These are phyloP conservation scores for Penicillium frequentans DNA, from an alignment of 2,329 filamentous ascomycete genomes.

Conservation along the genomic window DNA sequence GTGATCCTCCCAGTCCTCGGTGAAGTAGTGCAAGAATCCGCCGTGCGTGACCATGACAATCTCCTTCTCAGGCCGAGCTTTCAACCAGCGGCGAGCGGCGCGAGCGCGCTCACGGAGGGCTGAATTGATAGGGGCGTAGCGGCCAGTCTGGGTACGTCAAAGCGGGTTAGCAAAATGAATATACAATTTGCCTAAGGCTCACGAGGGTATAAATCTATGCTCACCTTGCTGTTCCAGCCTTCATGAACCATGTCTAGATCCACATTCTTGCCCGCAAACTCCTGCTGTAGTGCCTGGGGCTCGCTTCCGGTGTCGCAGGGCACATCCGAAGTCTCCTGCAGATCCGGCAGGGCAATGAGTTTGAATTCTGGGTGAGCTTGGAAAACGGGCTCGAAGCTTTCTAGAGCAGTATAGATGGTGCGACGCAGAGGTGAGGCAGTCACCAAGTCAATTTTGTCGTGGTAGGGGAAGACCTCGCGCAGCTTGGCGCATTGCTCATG, in stretches of 20 bases:
- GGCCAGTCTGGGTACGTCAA: slow-evolving; percentile 31
- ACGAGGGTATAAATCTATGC: background rate
- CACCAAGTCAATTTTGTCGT: slow-evolving; percentile 66
- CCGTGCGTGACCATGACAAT: slow-evolving; percentile 80
- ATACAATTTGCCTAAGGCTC: background rate
- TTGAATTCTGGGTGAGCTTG: slow-evolving; percentile 46
- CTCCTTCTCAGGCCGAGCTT: slow-evolving; percentile 58
- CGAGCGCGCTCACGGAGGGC: slow-evolving; percentile 63
- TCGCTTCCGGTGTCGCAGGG: slow-evolving; percentile 75
- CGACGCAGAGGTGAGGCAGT: slow-evolving; percentile 78
- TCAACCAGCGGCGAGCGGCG: slow-evolving; percentile 61
- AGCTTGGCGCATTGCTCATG: slow-evolving; percentile 71
- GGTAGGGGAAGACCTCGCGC: slow-evolving; percentile 62
- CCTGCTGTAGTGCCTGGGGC: slow-evolving; percentile 53
- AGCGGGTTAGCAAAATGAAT: background rate
- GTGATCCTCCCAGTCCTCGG: slow-evolving; percentile 72
- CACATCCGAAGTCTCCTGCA: slow-evolving; percentile 74
- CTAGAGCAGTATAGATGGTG: slow-evolving; percentile 75
- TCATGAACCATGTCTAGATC: slow-evolving; percentile 63
- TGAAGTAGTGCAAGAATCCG: slow-evolving; percentile 80
- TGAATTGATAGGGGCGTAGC: slow-evolving; percentile 46
- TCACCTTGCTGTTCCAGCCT: slow-evolving; percentile 71
- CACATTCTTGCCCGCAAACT: slow-evolving; percentile 62
- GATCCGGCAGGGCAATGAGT: slow-evolving; percentile 68
- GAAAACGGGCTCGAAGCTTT: slow-evolving; percentile 63